Evolutionary conservation across 2,329 filamentous ascomycete genomes (phyloP), one percentile per base, ranked within the genome.

Genomic region (Decorospora gaudefroyi): DNA sequence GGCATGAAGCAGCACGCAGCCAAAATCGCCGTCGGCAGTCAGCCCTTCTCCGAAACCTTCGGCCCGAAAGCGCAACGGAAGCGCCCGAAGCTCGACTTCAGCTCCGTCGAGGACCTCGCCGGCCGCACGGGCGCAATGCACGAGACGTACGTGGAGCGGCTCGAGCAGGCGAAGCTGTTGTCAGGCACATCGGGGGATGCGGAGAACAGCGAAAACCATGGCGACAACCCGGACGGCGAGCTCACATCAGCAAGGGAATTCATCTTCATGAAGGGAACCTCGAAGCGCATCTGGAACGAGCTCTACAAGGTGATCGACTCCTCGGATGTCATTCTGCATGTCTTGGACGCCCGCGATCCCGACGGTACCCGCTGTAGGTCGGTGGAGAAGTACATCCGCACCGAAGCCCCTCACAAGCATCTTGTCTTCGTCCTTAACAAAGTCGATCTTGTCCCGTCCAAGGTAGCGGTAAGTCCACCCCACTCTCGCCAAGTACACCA

Each of bases 351-450:
- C 13, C 51, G 62, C 11, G 62, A 66, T 28, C 62, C 62, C 6
- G 52, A 64, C 12, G 93, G 93, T 22, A 97, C 93, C 11, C 81
- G 93, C 42, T 99, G 93, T 76, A 81, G 85, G 19, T 89, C 88
- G 60, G 85, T 95, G 16, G 88, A 99, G 69, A 96, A 96, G 67
- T 97, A 96, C 67, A 85, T 99, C 34, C 84, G 82, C 50, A 88
- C 93, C 54, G 93, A 99, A 67, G 92, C 91, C 11, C 90, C 91
- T 6, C 93, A 99, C 73, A 99, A 99, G 76, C 92, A 97, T 70
- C 77, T 99, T 43, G 83, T 95, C 16, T 95, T 95, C 61, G 82
- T 95, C 1, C 69, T 95, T 37, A 95, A 95, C 74, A 95, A 95
- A 76, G 89, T 87, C 62, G 93, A 99, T 71, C 75, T 99, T 59